Conservation (phyloP, 768 basidiomycete species). For the Austroboletus festivus region DNA sequence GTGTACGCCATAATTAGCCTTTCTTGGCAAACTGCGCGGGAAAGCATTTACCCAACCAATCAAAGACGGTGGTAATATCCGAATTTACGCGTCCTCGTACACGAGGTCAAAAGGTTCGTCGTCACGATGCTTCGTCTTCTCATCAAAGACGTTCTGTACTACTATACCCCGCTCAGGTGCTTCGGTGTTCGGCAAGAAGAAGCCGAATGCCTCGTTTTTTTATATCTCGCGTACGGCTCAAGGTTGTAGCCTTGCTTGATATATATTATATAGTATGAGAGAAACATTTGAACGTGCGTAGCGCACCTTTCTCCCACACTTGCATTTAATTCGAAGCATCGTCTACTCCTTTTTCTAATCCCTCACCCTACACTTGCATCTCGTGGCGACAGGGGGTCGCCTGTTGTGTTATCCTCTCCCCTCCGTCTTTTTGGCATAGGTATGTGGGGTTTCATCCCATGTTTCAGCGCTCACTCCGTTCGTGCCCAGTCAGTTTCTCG, state of each 20-base stretch:
- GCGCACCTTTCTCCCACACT: background rate
- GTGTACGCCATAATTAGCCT: too few species aligned
- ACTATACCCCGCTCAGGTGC: background rate
- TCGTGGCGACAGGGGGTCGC: background rate
- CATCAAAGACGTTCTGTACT: background rate
- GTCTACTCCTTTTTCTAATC: background rate
- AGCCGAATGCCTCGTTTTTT: background rate
- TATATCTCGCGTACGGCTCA: constrained; percentile 8
- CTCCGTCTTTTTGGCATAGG: background rate
- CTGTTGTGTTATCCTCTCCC: background rate
- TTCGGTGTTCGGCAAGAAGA: background rate
- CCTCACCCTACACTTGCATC: background rate
- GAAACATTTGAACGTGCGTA: background rate
- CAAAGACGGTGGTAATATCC: background rate
- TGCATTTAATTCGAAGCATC: background rate
- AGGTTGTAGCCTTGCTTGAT: constrained; percentile 11
- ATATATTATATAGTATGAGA: constrained; percentile 11
- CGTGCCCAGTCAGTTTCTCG: too few species aligned
- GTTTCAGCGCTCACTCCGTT: background rate
- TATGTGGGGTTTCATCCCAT: too few species aligned
- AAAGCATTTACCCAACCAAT: background rate
- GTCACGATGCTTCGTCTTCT: background rate
- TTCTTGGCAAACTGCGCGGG: background rate
- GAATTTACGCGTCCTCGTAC: background rate
- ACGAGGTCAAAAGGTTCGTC: background rate